These are phyloP conservation scores for Paraglomus brasilianum DNA, from an alignment of 192 early-diverging fungal species.

Conservation along the genomic window DNA sequence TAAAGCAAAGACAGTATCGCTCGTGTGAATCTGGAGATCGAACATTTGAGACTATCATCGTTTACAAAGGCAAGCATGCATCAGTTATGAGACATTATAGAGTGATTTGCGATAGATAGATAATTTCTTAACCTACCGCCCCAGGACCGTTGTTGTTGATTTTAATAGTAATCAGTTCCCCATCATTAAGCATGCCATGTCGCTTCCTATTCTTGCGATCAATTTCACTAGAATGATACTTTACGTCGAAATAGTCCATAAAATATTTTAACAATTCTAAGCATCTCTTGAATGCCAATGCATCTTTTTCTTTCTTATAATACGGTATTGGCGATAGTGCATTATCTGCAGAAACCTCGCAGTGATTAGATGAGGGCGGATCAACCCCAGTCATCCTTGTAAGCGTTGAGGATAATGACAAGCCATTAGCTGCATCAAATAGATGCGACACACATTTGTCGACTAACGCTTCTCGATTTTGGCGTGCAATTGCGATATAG, in stretches of 20 bases:
- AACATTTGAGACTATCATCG: constrained; percentile 21
- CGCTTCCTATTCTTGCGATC: neutral
- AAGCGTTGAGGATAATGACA: constrained; percentile 1
- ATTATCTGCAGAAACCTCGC: neutral
- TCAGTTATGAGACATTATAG: no score
- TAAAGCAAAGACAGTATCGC: constrained; percentile 35
- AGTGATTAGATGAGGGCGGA: neutral
- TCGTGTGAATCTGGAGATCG: constrained; percentile 40
- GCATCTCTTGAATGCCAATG: constrained; percentile 45
- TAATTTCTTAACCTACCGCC: constrained; percentile 1
- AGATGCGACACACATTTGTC: constrained; percentile 45
- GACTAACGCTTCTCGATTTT: constrained; percentile 42
- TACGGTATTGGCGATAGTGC: neutral
- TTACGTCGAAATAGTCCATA: constrained; percentile 32
- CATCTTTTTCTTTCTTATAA: constrained; percentile 8
- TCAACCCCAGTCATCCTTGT: neutral
- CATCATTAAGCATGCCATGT: constrained; percentile 47
- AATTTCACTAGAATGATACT: constrained; percentile 32
- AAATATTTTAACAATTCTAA: constrained; percentile 46
- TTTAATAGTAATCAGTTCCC: constrained; percentile 41
- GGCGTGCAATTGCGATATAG: constrained; percentile 10
- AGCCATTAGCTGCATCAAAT: constrained; percentile 32
- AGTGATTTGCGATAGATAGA: no score
- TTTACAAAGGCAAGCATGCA: no score
- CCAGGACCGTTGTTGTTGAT: constrained; percentile 26